Evolutionary conservation across 2,329 filamentous ascomycete species (phyloP).

Genomic region (Fusarium sp.): DNA sequence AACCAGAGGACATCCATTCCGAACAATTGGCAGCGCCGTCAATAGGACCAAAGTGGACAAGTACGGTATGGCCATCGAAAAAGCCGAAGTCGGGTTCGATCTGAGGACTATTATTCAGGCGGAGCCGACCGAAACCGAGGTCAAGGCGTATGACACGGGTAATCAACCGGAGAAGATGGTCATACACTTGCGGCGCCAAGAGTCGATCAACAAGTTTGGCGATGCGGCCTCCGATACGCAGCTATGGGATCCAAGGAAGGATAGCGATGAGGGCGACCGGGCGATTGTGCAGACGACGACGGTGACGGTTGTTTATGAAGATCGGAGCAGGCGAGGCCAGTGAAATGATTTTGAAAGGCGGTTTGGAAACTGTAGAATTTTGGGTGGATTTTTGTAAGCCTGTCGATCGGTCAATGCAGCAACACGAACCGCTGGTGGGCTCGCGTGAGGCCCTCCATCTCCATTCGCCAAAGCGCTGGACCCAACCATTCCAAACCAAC

Average conservation of each 20-base stretch:
- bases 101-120: conserved; percentile 43
- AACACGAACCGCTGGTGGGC: background rate
- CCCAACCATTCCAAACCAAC: background rate
- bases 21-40: conserved; percentile 29
- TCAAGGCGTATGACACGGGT: conserved; percentile 31
- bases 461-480: conserved; percentile 2
- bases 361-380: background rate
- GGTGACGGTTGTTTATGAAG: conserved; percentile 45
- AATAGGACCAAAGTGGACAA: conserved; percentile 19
- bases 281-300: conserved; percentile 47
- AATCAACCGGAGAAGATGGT: conserved; percentile 32
- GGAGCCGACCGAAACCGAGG: conserved; percentile 36
- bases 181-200: conserved; percentile 40
- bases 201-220: conserved; percentile 45
- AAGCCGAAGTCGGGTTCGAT: conserved; percentile 37
- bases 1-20: conserved; percentile 39
- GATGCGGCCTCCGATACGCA: conserved; percentile 21
- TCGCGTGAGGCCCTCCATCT: background rate
- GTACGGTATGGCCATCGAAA: conserved; percentile 24
- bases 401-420: background rate
- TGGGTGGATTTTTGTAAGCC: conserved; percentile 1
- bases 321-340: conserved; percentile 16
- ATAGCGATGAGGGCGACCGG: conserved; percentile 37
- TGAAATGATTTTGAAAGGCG: background rate
- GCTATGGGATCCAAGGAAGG: conserved; percentile 24